Base-by-base conservation (phyloP, 2,329 filamentous ascomycete genomes). In the Colletotrichum falcatum region DNA sequence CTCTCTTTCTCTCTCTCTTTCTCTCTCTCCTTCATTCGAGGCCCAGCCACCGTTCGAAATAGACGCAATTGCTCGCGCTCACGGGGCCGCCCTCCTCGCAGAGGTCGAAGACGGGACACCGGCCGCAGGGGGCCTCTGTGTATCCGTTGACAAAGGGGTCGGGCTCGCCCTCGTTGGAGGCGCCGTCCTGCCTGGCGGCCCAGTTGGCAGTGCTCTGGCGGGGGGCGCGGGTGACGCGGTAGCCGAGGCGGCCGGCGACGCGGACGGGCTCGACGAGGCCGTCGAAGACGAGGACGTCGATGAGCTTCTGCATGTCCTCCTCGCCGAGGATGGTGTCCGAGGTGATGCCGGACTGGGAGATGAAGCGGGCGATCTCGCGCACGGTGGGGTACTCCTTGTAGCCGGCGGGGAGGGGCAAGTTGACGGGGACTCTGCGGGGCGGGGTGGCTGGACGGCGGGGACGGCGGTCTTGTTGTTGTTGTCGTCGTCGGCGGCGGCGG, bases 81-180 rank as follows among this genome's bases (percentile, higher is more conserved):
- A 99, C 94, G 0, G 94, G 94, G 0, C 95, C 95, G 8, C 94
- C 94, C 71, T 97, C 94, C 74, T 94, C 92, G 79, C 96, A 99
- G 2, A 98, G 86, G 68, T 96, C 92, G 79, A 97, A 97, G 2
- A 98, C 95, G 0, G 96, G 96, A 80, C 96, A 99, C 65, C 90
- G 87, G 2, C 95, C 95, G 80, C 96, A 99, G 1, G 96, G 96
- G 2, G 92, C 91, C 79, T 98, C 94, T 1, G 93, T 97, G 74
- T 95, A 89, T 4, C 93, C 93, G 75, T 95, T 97, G 74, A 86
- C 77, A 62, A 82, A 82, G 20, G 83, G 80, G 61, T 84, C 83
- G 66, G 75, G 84, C 5, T 81, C 84, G 6, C 77, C 80, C 44
- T 72, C 66, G 65, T 80, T 78, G 28, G 78, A 74, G 6, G 80